phyloP scores from a whole-genome alignment of 2,329 filamentous ascomycete genomes.

The Elsinoe australis region DNA sequence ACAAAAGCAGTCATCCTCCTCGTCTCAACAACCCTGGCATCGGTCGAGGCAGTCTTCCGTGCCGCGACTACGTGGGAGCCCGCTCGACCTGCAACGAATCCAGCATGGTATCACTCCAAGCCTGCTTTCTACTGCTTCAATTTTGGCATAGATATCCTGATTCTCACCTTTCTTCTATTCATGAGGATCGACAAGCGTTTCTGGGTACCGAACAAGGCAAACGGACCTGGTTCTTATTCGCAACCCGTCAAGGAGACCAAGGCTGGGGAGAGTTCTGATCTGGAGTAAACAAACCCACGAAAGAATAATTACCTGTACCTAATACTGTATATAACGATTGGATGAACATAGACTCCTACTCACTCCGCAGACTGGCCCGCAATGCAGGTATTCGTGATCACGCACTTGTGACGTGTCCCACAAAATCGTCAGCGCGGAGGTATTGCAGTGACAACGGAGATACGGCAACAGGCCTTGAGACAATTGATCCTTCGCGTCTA shows the following conservation, averaged over 20 bases:
- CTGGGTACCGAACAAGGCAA: slow-evolving; percentile 23
- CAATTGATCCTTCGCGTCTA: too few relatives aligned
- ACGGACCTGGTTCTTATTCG: slow-evolving; percentile 34
- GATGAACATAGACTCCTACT: too few relatives aligned
- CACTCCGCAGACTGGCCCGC: too few relatives aligned
- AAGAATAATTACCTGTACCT: too few relatives aligned
- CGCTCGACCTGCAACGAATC: slow-evolving; percentile 22
- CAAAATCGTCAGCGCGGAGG: too few relatives aligned
- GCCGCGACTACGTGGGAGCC: slow-evolving; percentile 25
- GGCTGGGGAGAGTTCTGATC: too few relatives aligned
- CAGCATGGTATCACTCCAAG: slow-evolving; percentile 29
- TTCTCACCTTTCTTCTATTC: slow-evolving; percentile 25
- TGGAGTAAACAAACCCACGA: too few relatives aligned
- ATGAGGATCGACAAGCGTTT: slow-evolving; percentile 26
- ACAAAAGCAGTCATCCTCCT: slow-evolving; percentile 23
- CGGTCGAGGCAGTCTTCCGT: slow-evolving; percentile 25
- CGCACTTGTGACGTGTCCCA: too few relatives aligned
- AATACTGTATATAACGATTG: too few relatives aligned
- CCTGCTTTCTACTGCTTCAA: slow-evolving; percentile 27
- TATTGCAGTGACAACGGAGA: too few relatives aligned
- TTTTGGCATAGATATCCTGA: slow-evolving; percentile 28
- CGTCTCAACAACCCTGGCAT: slow-evolving; percentile 20
- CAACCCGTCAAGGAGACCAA: slow-evolving; percentile 35
- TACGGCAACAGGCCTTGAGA: too few relatives aligned
- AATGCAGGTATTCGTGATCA: too few relatives aligned